Evolutionary conservation across 768 basidiomycete species (phyloP), one percentile per base, ranked within the genome.

Genomic region (Collybia mongolica): DNA sequence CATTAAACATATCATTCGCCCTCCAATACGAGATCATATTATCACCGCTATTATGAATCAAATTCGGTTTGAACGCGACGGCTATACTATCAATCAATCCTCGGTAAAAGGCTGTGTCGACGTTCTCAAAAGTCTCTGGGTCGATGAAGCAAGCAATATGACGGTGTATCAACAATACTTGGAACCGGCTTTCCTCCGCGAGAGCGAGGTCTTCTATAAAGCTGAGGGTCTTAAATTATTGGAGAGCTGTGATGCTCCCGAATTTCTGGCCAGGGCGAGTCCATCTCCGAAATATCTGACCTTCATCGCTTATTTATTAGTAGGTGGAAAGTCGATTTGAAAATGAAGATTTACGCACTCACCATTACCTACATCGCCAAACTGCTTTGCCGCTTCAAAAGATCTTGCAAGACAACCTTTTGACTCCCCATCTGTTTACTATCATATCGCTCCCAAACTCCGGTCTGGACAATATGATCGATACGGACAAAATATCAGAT

Each of bases 1-100:
- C 70, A 74, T 93, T 46, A 77, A 83, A 49, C 84, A 84, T 52
- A 92, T 97, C 61, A 82, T 94, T 55, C 75, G 77, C 43, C 73
- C 83, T 37, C 86, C 93, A 43, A 95, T 98, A 69, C 84, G 89
- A 58, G 82, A 84, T 24, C 90, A 93, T 58, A 68, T 98, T 54
- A 76, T 92, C 53, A 72, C 79, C 8, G 90, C 92, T n/a, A 77
- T 98, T 44, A 77, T 98, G 42, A 80, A 80, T 24, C 90, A 95
- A 69, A 85, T 99, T 48, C 89, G 84, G 53, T 83, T 92, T 46
- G 97, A 99, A 60, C 87, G 97, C 14, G 88, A 95, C 54, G 94
- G 94, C 20, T 90, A 88, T 61, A 81, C 81, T 40, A 93, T 98
- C 61, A 92, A 91, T 60, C 87, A 90, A n/a, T 92, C 93, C 1